A percentile compares a stretch with the other conserved stretches of the same genome.
phyloP scores from a whole-genome alignment of 306 rosid species.

The Cucumis melo region DNA sequence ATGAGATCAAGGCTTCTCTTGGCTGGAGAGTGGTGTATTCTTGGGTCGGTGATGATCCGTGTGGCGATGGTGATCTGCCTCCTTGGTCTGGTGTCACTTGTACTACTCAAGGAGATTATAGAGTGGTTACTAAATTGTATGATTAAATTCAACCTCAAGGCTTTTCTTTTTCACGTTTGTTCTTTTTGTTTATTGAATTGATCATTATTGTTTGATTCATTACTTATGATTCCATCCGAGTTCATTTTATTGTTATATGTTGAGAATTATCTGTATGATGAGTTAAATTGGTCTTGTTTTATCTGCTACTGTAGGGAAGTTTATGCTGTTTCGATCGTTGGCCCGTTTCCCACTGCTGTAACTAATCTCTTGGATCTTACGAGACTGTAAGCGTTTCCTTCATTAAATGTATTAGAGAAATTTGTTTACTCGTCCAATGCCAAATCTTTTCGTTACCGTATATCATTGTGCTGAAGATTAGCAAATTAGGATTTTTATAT shows the following conservation, averaged over 20 bases:
- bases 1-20: conserved; percentile 94
- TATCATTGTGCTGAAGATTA: too few species aligned
- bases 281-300: background rate
- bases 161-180: background rate
- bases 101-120: conserved; percentile 89
- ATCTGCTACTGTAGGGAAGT: conserved; percentile 54
- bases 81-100: conserved; percentile 99
- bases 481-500: too few species aligned
- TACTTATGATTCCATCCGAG: background rate
- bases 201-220: background rate
- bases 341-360: conserved; percentile 98
- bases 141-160: background rate
- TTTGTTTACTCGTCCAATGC: background rate
- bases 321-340: conserved; percentile 94
- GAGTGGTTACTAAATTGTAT: conserved; percentile 92
- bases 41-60: conserved; percentile 98
- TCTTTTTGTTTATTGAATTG: background rate
- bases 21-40: conserved; percentile 99
- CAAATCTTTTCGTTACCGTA: background rate
- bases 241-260: background rate
- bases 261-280: background rate
- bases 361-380: conserved; percentile 97
- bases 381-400: conserved; percentile 48
- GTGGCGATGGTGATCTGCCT: conserved; percentile 95
- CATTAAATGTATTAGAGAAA: background rate